A percentile compares a stretch with the other conserved stretches of the same genome.
Conservation (phyloP, 148 eudicot species). For the Rheum nobile region DNA sequence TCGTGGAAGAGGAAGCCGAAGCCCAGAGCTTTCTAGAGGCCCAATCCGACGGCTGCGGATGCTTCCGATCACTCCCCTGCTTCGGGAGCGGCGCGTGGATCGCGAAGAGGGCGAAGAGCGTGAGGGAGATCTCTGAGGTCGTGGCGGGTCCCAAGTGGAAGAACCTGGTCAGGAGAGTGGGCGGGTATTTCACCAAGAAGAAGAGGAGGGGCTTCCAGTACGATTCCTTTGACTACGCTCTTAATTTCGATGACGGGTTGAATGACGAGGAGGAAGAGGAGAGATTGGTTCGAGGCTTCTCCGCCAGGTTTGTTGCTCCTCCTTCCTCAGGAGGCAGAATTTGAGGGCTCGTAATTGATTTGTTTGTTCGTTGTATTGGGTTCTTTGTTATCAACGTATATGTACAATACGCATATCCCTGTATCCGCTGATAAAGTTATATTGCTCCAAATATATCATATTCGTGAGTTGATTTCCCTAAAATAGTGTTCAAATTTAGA, state of each 20-base stretch:
- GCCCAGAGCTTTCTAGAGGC: background rate
- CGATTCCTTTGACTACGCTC: constrained; percentile 52
- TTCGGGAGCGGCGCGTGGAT: constrained; percentile 26
- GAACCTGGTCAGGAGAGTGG: constrained; percentile 50
- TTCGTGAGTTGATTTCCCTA: background rate
- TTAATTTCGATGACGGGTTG: constrained; percentile 51
- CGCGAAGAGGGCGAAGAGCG: constrained; percentile 21
- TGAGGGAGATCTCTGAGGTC: constrained; percentile 44
- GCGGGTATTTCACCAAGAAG: constrained; percentile 32
- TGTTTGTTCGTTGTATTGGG: too few relatives aligned
- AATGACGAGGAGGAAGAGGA: constrained; percentile 22
- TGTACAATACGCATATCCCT: background rate
- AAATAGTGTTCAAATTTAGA: background rate
- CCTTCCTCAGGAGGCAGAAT: background rate
- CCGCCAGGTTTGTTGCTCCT: constrained; percentile 52
- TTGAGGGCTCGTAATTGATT: background rate
- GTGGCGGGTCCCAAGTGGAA: constrained; percentile 92
- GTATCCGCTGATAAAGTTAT: too few relatives aligned
- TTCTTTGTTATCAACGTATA: background rate
- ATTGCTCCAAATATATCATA: background rate
- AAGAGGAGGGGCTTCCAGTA: constrained; percentile 32
- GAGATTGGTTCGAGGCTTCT: constrained; percentile 25
- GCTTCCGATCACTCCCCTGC: constrained; percentile 1
- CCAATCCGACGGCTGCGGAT: background rate
- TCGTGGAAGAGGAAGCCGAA: background rate